These are phyloP conservation scores for Hawksworthiomyces lignivorus DNA, from an alignment of 2,329 filamentous ascomycete genomes.

Conservation along the genomic window DNA sequence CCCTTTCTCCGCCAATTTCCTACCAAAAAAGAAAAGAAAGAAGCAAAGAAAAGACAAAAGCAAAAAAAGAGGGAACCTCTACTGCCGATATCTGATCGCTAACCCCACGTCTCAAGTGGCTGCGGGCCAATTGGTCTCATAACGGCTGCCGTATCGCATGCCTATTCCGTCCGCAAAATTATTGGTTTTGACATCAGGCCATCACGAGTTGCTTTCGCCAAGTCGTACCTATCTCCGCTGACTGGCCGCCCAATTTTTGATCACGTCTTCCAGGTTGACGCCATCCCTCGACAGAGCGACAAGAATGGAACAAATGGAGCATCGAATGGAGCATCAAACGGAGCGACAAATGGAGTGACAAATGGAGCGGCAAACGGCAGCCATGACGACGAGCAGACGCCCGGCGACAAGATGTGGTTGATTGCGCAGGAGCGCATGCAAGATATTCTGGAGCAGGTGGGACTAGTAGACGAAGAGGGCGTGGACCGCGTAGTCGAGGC, in stretches of 20 bases:
- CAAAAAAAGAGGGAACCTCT: no score
- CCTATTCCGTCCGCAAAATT: slow-evolving; percentile 74
- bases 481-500: slow-evolving; percentile 76
- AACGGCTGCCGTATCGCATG: slow-evolving; percentile 75
- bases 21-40: no score
- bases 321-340: no score
- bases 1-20: no score
- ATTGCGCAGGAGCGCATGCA: slow-evolving; percentile 4
- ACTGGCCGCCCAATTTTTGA: slow-evolving; percentile 50
- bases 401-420: slow-evolving; percentile 5
- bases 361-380: no score
- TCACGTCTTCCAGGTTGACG: slow-evolving; percentile 59
- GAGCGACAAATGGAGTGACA: no score
- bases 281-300: slow-evolving; percentile 51
- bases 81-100: no score
- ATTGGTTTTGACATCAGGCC: slow-evolving; percentile 84
- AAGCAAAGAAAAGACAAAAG: no score
- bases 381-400: background rate
- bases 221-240: slow-evolving; percentile 32
- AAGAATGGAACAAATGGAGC: background rate
- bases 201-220: slow-evolving; percentile 70
- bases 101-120: no score
- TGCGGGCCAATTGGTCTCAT: slow-evolving; percentile 81
- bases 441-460: slow-evolving; percentile 55
- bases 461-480: slow-evolving; percentile 46